These are phyloP conservation scores for Myriosclerotinia duriaeana DNA, from an alignment of 2,329 filamentous ascomycete species.

Conservation along the genomic window DNA sequence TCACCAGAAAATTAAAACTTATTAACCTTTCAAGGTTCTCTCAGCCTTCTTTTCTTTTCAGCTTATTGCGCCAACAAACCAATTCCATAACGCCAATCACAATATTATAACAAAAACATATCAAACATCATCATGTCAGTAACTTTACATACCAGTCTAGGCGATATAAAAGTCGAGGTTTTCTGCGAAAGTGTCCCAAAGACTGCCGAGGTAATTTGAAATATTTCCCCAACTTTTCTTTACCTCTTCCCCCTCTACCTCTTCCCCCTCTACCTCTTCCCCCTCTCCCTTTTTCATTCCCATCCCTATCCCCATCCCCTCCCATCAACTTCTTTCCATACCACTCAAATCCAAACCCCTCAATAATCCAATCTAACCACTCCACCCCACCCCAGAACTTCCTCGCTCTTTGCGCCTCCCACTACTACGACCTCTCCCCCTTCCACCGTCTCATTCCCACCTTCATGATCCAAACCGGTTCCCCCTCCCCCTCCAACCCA, in stretches of 20 bases:
- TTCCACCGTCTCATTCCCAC: constrained; percentile 78
- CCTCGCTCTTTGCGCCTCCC: constrained; percentile 78
- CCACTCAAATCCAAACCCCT: too few species aligned
- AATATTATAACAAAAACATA: neutral
- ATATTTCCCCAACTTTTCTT: constrained; percentile 26
- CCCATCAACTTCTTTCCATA: neutral
- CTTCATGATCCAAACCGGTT: constrained; percentile 81
- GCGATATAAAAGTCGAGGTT: constrained; percentile 91
- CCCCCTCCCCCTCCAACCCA: constrained; percentile 47
- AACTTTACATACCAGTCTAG: constrained; percentile 80
- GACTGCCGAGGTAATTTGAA: constrained; percentile 68
- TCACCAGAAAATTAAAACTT: neutral
- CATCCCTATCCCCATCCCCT: constrained; percentile 4
- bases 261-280: neutral
- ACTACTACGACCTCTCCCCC: constrained; percentile 71
- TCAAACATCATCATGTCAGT: constrained; percentile 52
- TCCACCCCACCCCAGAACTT: constrained; percentile 65
- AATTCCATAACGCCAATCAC: too few species aligned
- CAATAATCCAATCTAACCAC: constrained; percentile 24
- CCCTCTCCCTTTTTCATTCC: neutral
- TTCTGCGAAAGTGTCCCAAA: constrained; percentile 95
- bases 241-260: neutral
- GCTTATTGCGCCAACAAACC: neutral
- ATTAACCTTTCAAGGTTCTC: too few species aligned
- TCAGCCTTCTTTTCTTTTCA: constrained; percentile 1